A percentile compares a stretch with the other conserved stretches of the same genome.
These are phyloP conservation scores for Leccinum ochraceum DNA, from an alignment of 768 basidiomycete species.

Conservation along the genomic window DNA sequence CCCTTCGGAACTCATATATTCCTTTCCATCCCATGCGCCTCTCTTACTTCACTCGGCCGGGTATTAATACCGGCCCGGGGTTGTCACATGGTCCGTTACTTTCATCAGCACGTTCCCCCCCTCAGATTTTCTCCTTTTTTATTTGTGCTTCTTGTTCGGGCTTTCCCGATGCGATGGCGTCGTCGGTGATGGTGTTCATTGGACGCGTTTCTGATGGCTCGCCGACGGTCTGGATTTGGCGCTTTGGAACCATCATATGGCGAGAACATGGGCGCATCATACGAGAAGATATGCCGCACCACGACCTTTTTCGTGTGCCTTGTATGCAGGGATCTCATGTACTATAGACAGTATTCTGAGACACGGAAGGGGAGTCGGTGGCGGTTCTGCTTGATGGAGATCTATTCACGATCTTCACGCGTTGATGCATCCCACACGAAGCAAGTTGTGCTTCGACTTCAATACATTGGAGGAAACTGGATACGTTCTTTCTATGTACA, in stretches of 20 bases:
- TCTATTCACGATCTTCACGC: not conserved
- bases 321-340: not conserved
- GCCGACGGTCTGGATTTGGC: slow-evolving; percentile 66
- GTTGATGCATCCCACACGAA: not conserved
- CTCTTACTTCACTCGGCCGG: not conserved
- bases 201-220: slow-evolving; percentile 40
- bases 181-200: not conserved
- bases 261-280: slow-evolving; percentile 8
- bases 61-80: not conserved
- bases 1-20: not conserved
- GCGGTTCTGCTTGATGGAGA: not conserved
- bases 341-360: no score
- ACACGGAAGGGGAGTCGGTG: not conserved
- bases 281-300: not conserved
- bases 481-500: not conserved
- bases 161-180: not conserved
- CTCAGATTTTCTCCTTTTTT: slow-evolving; percentile 9
- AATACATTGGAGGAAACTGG: not conserved
- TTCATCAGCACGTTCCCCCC: slow-evolving; percentile 46
- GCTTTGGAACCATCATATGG: slow-evolving; percentile 32
- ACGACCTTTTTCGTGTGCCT: not conserved
- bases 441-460: not conserved
- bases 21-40: not conserved
- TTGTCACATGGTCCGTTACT: not conserved
- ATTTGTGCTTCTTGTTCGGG: not conserved